Base-by-base conservation (phyloP, 2,329 filamentous ascomycete genomes). In the Beauveria rudraprayagi region DNA sequence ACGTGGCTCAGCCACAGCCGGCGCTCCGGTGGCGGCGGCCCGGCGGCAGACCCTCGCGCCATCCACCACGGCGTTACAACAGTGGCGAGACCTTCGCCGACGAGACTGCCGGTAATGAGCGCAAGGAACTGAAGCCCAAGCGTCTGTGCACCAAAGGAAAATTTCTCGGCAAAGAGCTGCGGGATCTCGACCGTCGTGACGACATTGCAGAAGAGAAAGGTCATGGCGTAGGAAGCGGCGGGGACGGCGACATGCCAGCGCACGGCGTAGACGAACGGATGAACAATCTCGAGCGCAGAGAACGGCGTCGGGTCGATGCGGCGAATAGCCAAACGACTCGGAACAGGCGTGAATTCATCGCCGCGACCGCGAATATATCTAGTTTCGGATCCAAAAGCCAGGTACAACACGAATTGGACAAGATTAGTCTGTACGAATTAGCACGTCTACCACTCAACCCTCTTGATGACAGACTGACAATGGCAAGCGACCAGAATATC, bases 101-200 rank as follows among this genome's bases (percentile, higher is more conserved):
- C 34, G 37, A 58, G 46, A 37, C 56, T 58, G 22, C 56, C 56
- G 11, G 51, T n/a, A 7, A 58, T 58, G 34, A 58, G 56, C 17
- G 44, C 56, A 11, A 58, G 56, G 47, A 52, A 58, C 46, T 58
- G 56, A 34, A 51, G 56, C 17, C 56, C 56, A n/a, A 58, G 46
- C 9, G 46, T 34, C 46, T 58, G 46, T 17, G 46, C 46, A 47
- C 47, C 56, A 7, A 51, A 51, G 17, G 30, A 47, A 8, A 58
- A 58, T 34, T 58, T 50, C 24, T 58, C 56, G 47, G 46, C 56
- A 44, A 58, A 51, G 30, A 58, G 56, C 47, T 58, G 46, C 56
- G 56, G 56, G 24, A 58, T 58, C 26, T 58, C 56, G 56, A 58
- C 56, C 22, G 56, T 44, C 46, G 56, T 51, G 16, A 58, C 17